These are phyloP conservation scores for Straminergon stramineum DNA, from an alignment of 225 moss, liverwort and hornwort species.

Conservation along the genomic window DNA sequence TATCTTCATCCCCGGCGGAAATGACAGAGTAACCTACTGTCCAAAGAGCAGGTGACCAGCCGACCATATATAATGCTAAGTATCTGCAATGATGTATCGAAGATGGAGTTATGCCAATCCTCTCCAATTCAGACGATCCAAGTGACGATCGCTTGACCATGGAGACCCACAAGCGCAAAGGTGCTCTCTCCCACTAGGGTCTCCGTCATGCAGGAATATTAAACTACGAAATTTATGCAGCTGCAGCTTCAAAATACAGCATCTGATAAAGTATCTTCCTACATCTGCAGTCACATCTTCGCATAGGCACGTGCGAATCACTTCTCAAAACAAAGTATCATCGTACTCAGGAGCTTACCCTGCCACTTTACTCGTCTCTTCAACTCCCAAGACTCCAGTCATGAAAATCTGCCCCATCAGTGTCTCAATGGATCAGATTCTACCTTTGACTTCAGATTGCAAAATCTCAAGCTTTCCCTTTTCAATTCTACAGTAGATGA, in stretches of 20 bases:
- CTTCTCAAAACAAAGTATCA: not conserved
- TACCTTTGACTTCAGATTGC: not conserved
- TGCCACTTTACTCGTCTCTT: slow-evolving; percentile 75
- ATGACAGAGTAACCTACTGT: slow-evolving; percentile 68
- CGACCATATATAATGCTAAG: slow-evolving; percentile 88
- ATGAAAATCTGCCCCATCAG: slow-evolving; percentile 60
- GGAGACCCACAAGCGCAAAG: not conserved
- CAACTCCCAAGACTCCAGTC: slow-evolving; percentile 61
- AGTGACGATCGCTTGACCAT: not conserved
- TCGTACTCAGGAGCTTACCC: slow-evolving; percentile 35
- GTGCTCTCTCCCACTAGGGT: not conserved
- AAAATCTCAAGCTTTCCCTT: not conserved
- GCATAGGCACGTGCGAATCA: not conserved
- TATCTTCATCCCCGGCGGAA: slow-evolving; percentile 61
- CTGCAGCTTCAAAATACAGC: not conserved
- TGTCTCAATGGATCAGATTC: not conserved
- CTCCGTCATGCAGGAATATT: not conserved
- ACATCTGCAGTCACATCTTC: not conserved
- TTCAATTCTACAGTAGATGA: not conserved
- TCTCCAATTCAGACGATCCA: not conserved
- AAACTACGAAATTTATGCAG: not conserved
- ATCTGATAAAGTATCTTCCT: not conserved
- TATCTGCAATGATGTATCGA: slow-evolving; percentile 41
- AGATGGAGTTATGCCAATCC: not conserved
- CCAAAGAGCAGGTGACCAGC: slow-evolving; percentile 90